Base-by-base conservation (phyloP, 2,329 filamentous ascomycete species). In the Penicillium paneum region DNA sequence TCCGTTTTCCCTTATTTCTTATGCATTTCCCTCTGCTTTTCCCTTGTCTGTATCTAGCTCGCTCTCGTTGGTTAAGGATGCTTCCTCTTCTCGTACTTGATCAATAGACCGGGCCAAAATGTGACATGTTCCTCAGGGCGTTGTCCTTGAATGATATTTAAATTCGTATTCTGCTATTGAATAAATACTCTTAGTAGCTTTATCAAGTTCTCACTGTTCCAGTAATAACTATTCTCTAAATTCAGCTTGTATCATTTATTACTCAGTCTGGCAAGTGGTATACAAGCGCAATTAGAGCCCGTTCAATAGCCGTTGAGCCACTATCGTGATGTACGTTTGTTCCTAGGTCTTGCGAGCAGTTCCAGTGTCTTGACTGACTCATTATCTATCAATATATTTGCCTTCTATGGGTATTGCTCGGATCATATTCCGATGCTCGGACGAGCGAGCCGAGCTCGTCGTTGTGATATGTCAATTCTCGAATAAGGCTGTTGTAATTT, bases 21-120 rank as follows among this genome's bases (percentile, higher is more conserved):
- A 64, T 64, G 64, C 62, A 61, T 65, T 64, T 66, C 65, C 62
- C 60, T 62, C 58, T 57, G 57, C 62, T 64, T 63, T 64, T 61
- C 54, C 54, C 58, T 61, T 51, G 55, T 66, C 59, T 72, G 69
- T 73, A 71, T 66, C 64, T 67, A 65, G 64, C 68, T 73, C 67
- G 64, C 65, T 64, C 65, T 67, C 60, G 58, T 71, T 71, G 69
- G 68, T 70, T 70, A 69, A 71, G 71, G 63, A 68, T 72, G 64
- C 57, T 56, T 52, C 56, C 52, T 61, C 49, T 58, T 60, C 63
- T 60, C 64, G 67, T 72, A 64, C 70, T 70, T 70, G 65, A 70
- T 68, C 69, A 57, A 66, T 64, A 66, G 66, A 63, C 64, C 54
- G 70, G 65, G 67, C 67, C 63, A 73, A 71, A 72, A 69, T 69